A percentile compares a stretch with the other conserved stretches of the same genome.
Conservation (phyloP, 2,329 filamentous ascomycete species). For the Cordyceps tenuipes region DNA sequence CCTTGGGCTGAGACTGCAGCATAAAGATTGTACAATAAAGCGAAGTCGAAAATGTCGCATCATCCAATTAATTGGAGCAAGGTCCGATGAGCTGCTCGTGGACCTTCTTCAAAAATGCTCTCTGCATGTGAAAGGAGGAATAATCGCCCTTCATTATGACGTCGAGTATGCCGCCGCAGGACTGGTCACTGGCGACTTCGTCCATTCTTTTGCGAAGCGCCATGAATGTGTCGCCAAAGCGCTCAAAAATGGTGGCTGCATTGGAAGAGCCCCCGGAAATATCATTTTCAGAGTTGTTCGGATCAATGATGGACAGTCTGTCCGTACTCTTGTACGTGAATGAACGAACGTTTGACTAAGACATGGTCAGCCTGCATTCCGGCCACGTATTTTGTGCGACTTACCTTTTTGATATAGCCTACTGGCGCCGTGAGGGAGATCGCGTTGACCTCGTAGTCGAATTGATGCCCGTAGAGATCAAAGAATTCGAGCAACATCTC, state of each 20-base stretch:
- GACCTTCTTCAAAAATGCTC: slow-evolving; percentile 50
- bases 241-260: slow-evolving; percentile 55
- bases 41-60: slow-evolving; percentile 1
- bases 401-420: slow-evolving; percentile 68
- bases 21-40: slow-evolving; percentile 3
- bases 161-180: slow-evolving; percentile 47
- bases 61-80: slow-evolving; percentile 20
- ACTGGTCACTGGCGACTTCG: slow-evolving; percentile 31
- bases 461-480: slow-evolving; percentile 77
- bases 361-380: slow-evolving; percentile 3
- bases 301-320: slow-evolving; percentile 82
- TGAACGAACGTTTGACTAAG: slow-evolving; percentile 34
- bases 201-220: slow-evolving; percentile 50
- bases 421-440: slow-evolving; percentile 66
- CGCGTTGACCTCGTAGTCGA: slow-evolving; percentile 60
- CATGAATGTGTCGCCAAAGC: slow-evolving; percentile 59
- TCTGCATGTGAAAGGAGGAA: slow-evolving; percentile 60
- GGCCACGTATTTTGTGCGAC: slow-evolving; percentile 16
- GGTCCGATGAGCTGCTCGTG: slow-evolving; percentile 34
- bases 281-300: slow-evolving; percentile 77
- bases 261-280: slow-evolving; percentile 80
- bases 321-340: slow-evolving; percentile 52
- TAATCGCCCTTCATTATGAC: slow-evolving; percentile 74
- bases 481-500: slow-evolving; percentile 81
- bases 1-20: not conserved